Evolutionary conservation across 139 green algal species (phyloP).

Genomic region (Chlorella sorokiniana): DNA sequence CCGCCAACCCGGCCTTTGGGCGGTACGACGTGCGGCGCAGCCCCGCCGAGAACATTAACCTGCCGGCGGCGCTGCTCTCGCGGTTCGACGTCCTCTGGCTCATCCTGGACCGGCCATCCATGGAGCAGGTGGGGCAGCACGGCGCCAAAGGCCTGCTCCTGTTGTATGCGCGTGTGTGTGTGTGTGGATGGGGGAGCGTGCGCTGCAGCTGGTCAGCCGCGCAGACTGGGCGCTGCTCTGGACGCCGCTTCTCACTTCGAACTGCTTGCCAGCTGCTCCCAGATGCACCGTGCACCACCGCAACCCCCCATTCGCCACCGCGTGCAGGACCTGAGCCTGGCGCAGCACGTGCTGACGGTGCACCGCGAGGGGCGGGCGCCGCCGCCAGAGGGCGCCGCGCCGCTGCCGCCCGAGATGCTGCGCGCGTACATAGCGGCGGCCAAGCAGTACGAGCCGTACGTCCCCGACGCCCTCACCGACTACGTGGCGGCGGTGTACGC

Average conservation of each 20-base stretch:
- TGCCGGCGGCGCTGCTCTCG: slow-evolving; percentile 90
- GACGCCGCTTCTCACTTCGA: too few relatives aligned
- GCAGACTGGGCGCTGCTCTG: neutral
- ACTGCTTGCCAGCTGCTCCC: neutral
- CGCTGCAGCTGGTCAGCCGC: neutral
- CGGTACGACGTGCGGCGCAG: slow-evolving; percentile 91
- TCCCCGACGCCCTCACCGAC: slow-evolving; percentile 86
- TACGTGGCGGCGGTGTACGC: slow-evolving; percentile 90
- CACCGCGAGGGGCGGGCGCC: slow-evolving; percentile 65
- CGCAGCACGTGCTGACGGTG: slow-evolving; percentile 92
- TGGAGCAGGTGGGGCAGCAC: slow-evolving; percentile 49
- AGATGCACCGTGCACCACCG: slow-evolving; percentile 39
- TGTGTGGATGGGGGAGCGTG: neutral
- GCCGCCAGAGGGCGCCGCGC: slow-evolving; percentile 26
- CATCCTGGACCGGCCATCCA: slow-evolving; percentile 87
- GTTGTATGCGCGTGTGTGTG: neutral
- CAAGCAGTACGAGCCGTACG: slow-evolving; percentile 69
- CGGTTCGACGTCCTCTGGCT: slow-evolving; percentile 99
- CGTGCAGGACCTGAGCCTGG: slow-evolving; percentile 74
- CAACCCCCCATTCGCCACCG: neutral
- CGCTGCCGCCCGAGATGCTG: slow-evolving; percentile 69
- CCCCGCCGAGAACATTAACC: slow-evolving; percentile 97
- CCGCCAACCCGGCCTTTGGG: slow-evolving; percentile 96
- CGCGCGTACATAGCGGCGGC: slow-evolving; percentile 87
- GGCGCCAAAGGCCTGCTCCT: neutral